Base-by-base conservation (phyloP, 768 basidiomycete genomes). In the Cyathus striatus region DNA sequence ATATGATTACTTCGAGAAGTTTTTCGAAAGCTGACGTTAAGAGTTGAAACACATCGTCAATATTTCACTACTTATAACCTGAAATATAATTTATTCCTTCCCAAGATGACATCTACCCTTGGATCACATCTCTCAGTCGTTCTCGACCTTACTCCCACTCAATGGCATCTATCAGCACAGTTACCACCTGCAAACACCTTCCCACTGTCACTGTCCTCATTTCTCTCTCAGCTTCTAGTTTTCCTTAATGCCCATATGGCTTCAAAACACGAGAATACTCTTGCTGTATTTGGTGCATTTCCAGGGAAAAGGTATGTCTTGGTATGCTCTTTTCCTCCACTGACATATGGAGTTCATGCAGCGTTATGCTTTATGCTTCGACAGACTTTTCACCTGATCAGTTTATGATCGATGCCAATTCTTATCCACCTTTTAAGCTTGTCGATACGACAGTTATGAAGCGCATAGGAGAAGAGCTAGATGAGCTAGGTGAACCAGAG, bases 221-320 rank as follows among this genome's bases (percentile, higher is more conserved):
- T 97, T 58, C 71, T 97, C 36, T 80, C 89, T 2, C 88, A 92
- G 54, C 69, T 96, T 21, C 76, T 97, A 44, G 84, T 88, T 23
- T 95, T 97, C 56, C 70, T 95, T 55, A 98, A 99, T 57, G 79
- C 92, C 3, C 93, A 98, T 64, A 76, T 98, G 47, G 93, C 93
- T 1, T 77, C 81, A 49, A 81, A 85, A 50, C 86, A 93, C 65
- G 93, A 95, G 60, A 99, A 99, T 58, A 79, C 87, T 3, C 73
- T 99, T 27, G 89, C 92, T 5, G 87, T 97, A 43, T 95, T 91
- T 58, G 95, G 81, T 6, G 95, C 94, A 4, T 72, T 92, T 37
- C 88, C 89, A 1, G 81, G 79, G 17, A 83, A 83, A 62, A 92
- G 89, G 90, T 89, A 4, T 22, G n/a, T n/a, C n/a, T n/a, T n/a